Base-by-base conservation (phyloP, 176 grass and related monocot species). In the Otatea glauca region DNA sequence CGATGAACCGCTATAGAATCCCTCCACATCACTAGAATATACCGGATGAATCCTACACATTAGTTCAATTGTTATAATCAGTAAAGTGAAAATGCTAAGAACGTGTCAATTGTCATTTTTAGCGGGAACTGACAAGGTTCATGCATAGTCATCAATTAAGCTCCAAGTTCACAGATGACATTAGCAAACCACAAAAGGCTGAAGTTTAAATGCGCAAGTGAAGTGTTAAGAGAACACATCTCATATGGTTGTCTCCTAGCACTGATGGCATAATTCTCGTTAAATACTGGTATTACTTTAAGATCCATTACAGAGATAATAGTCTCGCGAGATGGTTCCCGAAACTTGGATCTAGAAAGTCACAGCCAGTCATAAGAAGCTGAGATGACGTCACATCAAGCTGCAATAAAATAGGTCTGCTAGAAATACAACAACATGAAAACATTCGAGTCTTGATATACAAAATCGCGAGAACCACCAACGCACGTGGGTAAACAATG, bases 191-290 rank as follows among this genome's bases (percentile, higher is more conserved):
- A 68, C 20, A 54, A 65, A 84, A 47, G 0, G 8, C 61, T 54
- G 17, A 67, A 76, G 37, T 29, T n/a, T 29, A n/a, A 5, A 2
- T 34, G 34, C 34, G 34, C 34, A 34, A 6, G 1, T 3, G 13
- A 75, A 27, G 23, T 67, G 8, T 72, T 17, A 43, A 54, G 47
- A 88, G 77, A 86, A 29, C 53, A 66, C 38, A 96, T 93, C 93
- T 99, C 93, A 32, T 94, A 88, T 85, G 89, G 78, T 80, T 88
- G 89, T 83, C 75, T 99, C 73, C 92, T 92, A 16, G 97, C 92
- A 91, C 97, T 99, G 77, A 99, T 95, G 11, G 97, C 91, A 70
- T 99, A 93, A 24, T 99, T 99, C 78, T 99, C 97, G 35, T 99
- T 99, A 54, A 99, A 99, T 16, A 99, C 32, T 1, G 97, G 97